Conservation (phyloP, 2,329 filamentous ascomycete species). For the Monosporascus sp. region DNA sequence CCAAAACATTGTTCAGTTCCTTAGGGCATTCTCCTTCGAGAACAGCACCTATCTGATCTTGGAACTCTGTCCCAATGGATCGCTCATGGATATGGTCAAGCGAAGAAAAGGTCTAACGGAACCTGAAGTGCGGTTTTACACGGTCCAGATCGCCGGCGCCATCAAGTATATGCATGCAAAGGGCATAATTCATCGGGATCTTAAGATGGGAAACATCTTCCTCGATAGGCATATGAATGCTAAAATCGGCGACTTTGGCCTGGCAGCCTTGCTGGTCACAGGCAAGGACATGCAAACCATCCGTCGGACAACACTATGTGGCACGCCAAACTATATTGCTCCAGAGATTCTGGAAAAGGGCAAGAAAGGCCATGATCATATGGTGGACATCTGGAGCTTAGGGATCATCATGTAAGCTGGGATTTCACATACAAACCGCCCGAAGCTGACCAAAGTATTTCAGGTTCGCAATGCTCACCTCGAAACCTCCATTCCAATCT, state of each 20-base stretch:
- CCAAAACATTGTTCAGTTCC: constrained; percentile 91
- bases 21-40: constrained; percentile 87
- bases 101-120: constrained; percentile 85
- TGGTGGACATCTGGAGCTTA: constrained; percentile 97
- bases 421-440: background rate
- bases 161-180: constrained; percentile 97
- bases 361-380: constrained; percentile 92
- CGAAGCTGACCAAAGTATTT: constrained; percentile 21
- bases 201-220: constrained; percentile 98
- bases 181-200: constrained; percentile 91
- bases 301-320: constrained; percentile 88
- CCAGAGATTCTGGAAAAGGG: constrained; percentile 94
- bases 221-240: constrained; percentile 93
- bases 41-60: constrained; percentile 89
- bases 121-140: constrained; percentile 89
- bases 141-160: constrained; percentile 90
- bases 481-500: constrained; percentile 94
- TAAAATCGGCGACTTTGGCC: constrained; percentile 95
- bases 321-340: constrained; percentile 97
- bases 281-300: constrained; percentile 82
- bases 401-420: constrained; percentile 85
- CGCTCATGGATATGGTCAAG: constrained; percentile 96
- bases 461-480: constrained; percentile 93
- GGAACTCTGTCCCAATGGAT: constrained; percentile 92
- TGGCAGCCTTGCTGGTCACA: constrained; percentile 86